Base-by-base conservation (phyloP, 2,329 filamentous ascomycete genomes). In the Trichophyton rubrum region DNA sequence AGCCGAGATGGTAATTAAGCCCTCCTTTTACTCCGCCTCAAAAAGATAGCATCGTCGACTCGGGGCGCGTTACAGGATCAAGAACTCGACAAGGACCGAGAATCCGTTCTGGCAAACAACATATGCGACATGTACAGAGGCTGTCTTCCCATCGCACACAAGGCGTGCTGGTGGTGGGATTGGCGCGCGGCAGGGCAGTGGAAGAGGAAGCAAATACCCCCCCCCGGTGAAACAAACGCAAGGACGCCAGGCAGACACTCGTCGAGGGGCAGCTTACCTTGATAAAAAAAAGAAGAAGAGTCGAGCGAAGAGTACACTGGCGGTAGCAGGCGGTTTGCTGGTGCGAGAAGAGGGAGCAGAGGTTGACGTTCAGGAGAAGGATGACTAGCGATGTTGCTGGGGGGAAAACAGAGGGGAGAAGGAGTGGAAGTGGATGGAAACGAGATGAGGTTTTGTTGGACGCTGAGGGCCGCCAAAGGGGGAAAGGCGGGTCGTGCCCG, bases 401-500 rank as follows among this genome's bases (percentile, higher is more conserved):
- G 59, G 60, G 47, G 35, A 59, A 43, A 43, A 43, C 43, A 38
- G 58, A 56, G 59, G 56, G 22, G 43, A 60, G 33, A 38, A 38
- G 33, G 33, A 38, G 60, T 62, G 63, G 59, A 59, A 62, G 62
- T 60, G 56, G 60, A 59, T 62, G 55, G 62, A 60, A 62, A 35
- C 58, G 56, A 41, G 51, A 30, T 60, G 62, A 63, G 58, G 60
- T 60, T 62, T 62, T 62, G 62, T 61, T 61, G 59, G 62, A 61
- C 38, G 57, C 17, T 61, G 58, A 58, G 57, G 49, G 40, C 59
- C 49, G 56, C 58, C 33, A 9, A 61, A 60, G 58, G 60, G 60
- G 62, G 61, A 60, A 59, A 59, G 60, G 61, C 61, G 60, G 61
- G 60, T 53, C 59, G 62, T 9, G 24, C 20, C 62, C 56, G 17